A percentile compares a stretch with the other conserved stretches of the same genome.
Evolutionary conservation across 2,329 filamentous ascomycete genomes (phyloP).

Genomic region (Fusarium sororula): DNA sequence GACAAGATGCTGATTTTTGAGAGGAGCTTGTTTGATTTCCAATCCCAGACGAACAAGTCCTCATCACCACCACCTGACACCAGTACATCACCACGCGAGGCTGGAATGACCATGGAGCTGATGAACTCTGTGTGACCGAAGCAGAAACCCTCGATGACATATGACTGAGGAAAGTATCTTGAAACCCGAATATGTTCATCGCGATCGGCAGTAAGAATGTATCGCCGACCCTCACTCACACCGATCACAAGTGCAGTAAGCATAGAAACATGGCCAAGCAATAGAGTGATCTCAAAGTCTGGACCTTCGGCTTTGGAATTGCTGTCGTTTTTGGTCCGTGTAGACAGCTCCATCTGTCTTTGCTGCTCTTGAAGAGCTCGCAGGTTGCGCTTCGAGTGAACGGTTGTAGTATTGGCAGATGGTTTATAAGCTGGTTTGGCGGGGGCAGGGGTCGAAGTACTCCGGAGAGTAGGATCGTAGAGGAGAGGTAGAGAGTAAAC

Average conservation of each 20-base stretch:
- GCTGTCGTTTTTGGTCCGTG: constrained; percentile 38
- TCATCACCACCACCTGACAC: constrained; percentile 89
- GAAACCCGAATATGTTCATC: constrained; percentile 87
- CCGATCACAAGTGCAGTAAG: constrained; percentile 77
- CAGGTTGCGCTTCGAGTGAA: constrained; percentile 71
- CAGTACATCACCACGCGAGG: constrained; percentile 66
- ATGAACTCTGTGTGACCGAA: constrained; percentile 89
- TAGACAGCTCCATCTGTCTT: constrained; percentile 52
- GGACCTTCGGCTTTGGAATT: constrained; percentile 49
- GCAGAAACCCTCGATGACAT: constrained; percentile 90
- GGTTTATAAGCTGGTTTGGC: constrained; percentile 53
- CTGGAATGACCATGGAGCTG: constrained; percentile 75
- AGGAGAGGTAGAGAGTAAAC: constrained; percentile 85
- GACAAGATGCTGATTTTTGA: constrained; percentile 63
- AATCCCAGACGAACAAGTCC: constrained; percentile 83
- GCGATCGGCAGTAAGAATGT: constrained; percentile 66
- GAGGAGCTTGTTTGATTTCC: constrained; percentile 66
- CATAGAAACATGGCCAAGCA: constrained; percentile 95
- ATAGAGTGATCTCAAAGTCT: constrained; percentile 76
- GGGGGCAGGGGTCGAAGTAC: constrained; percentile 19
- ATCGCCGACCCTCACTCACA: constrained; percentile 53
- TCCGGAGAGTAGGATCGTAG: constrained; percentile 32
- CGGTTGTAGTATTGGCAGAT: constrained; percentile 66
- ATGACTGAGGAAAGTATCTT: constrained; percentile 80
- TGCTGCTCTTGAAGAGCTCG: constrained; percentile 68